Conservation (phyloP, 208 protist genomes). For the Acanthamoeba rhysodes region DNA sequence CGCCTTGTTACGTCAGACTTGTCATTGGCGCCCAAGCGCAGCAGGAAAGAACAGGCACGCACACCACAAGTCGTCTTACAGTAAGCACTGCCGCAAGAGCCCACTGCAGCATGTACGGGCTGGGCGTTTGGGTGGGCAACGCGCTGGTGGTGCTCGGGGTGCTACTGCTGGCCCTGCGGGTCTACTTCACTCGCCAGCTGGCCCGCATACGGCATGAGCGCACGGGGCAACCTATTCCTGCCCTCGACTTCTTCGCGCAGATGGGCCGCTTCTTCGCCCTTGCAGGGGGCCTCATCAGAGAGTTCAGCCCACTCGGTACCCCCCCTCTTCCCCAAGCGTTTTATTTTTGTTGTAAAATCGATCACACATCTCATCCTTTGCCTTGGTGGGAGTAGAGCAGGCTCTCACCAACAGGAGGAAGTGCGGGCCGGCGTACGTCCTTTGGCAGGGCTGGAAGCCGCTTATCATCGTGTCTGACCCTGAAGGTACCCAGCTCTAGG, state of each 20-base stretch:
- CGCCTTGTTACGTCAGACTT: too few relatives aligned
- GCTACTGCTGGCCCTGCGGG: background rate
- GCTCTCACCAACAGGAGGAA: background rate
- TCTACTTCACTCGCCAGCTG: background rate
- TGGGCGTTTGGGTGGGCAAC: constrained; percentile 3
- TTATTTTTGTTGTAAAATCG: background rate
- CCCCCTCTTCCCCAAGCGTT: background rate
- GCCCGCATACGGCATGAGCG: background rate
- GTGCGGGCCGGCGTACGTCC: background rate
- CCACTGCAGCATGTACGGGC: too few relatives aligned
- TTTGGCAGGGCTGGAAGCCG: constrained; percentile 1
- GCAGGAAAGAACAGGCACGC: too few relatives aligned
- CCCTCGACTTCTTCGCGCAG: background rate
- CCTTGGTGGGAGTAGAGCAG: background rate
- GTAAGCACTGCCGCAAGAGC: too few relatives aligned
- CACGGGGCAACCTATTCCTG: background rate
- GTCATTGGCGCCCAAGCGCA: too few relatives aligned
- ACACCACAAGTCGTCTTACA: too few relatives aligned
- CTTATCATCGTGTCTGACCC: background rate
- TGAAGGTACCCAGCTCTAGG: background rate
- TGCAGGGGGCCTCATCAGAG: background rate
- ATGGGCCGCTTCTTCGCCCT: background rate
- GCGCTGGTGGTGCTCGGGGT: background rate
- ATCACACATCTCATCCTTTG: too few relatives aligned
- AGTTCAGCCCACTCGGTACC: background rate